Evolutionary conservation across 768 basidiomycete genomes (phyloP), one percentile per base, ranked within the genome.

Genomic region (Phaffia australis): DNA sequence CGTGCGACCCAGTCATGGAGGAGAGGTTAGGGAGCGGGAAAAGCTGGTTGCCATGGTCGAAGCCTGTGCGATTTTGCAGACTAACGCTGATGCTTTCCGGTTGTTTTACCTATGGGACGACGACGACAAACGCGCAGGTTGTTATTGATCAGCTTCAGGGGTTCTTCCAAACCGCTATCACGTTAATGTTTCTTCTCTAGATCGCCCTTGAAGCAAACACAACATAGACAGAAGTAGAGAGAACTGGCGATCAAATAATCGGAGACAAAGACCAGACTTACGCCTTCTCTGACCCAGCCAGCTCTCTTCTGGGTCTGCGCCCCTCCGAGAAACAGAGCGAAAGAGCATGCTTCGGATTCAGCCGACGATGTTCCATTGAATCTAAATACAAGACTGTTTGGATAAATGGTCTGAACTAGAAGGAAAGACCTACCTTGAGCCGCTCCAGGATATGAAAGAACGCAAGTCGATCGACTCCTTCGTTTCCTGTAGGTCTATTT

Each of bases 291-390:
- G 42, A 92, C 82, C 94, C 93, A 99, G 69, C 94, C 94, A 0
- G 92, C 95, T 11, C 94, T 83, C 75, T 92, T 94, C 74, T 97
- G 91, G 0, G 88, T 93, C 91, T 95, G 71, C n/a, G n/a, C 21
- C 18, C 6, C 35, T 42, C 35, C 35, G 27, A 23, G 58, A 46
- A 27, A 25, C 46, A 27, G 47, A 18, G 11, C 25, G 7, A 27
- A 25, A 18, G 29, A 18, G 56, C 56, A 32, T 27, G 6, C 56
- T 27, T n/a, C 32, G 30, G 27, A 47, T 9, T 6, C 46, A 46
- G 29, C 42, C 25, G 42, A 42, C 46, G 19, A 46, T 27, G 14
- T 27, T 6, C 21, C 1, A 56, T 25, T 25, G 47, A n/a, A 58
- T 55, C 56, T 57, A 19, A 4, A 56, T 14, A 42, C 35, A 25